Evolutionary conservation across 1,284 basidiomycete species (phyloP).

Genomic region (Baeospora myosura): DNA sequence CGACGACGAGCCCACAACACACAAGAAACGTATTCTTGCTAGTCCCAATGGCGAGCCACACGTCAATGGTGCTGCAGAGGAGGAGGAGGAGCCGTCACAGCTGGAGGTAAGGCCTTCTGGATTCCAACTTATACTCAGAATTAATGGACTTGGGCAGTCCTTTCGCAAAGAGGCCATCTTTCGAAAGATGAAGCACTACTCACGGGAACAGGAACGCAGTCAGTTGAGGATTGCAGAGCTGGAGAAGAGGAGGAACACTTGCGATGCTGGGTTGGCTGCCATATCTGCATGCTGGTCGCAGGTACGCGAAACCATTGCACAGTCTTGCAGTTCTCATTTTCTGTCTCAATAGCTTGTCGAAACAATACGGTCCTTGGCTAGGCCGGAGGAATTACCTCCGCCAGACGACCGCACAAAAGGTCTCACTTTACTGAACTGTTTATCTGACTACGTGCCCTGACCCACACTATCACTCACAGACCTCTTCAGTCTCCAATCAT

Average conservation of each 20-base stretch:
- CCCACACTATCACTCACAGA: slow-evolving; percentile 30
- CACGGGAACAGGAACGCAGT: slow-evolving; percentile 71
- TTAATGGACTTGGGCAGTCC: slow-evolving; percentile 32
- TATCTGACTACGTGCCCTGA: slow-evolving; percentile 3
- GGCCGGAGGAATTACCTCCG: slow-evolving; percentile 44
- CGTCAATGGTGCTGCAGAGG: slow-evolving; percentile 46
- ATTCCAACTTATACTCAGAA: slow-evolving; percentile 10
- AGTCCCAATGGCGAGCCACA: slow-evolving; percentile 51
- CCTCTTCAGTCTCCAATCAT: slow-evolving; percentile 48
- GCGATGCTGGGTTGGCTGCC: slow-evolving; percentile 74
- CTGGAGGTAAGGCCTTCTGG: slow-evolving; percentile 54
- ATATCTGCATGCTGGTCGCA: slow-evolving; percentile 89
- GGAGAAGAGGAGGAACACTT: slow-evolving; percentile 65
- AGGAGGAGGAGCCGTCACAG: slow-evolving; percentile 42
- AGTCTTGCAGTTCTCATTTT: slow-evolving; percentile 7
- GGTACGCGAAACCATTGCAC: slow-evolving; percentile 35
- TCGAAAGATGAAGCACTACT: slow-evolving; percentile 86
- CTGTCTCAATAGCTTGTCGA: slow-evolving; percentile 48
- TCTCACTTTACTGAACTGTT: slow-evolving; percentile 17
- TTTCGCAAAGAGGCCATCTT: slow-evolving; percentile 91
- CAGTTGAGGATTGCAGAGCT: slow-evolving; percentile 63
- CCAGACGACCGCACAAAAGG: slow-evolving; percentile 39
- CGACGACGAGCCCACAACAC: slow-evolving; percentile 40
- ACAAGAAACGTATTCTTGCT: slow-evolving; percentile 63
- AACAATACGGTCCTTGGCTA: slow-evolving; percentile 57